These are phyloP conservation scores for Ceriops decandra DNA, from an alignment of 345 rosid species.

Conservation along the genomic window DNA sequence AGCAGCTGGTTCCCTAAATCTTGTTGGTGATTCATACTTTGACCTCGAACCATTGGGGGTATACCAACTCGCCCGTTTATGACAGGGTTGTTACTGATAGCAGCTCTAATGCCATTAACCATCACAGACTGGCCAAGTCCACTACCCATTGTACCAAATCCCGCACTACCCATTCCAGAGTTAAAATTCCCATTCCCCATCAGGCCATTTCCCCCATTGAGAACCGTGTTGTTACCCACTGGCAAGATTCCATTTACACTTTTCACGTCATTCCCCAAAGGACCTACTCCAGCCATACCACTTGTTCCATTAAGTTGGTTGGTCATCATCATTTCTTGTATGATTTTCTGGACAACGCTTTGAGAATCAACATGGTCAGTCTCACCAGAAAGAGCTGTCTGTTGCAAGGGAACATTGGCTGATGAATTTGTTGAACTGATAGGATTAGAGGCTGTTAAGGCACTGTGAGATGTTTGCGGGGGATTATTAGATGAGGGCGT, in stretches of 20 bases:
- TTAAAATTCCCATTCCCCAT: conserved; percentile 50
- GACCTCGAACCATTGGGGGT: conserved; percentile 53
- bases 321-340: conserved; percentile 72
- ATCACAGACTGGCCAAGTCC: conserved; percentile 56
- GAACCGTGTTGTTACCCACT: conserved; percentile 41
- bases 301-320: conserved; percentile 51
- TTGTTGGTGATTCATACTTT: conserved; percentile 59
- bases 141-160: conserved; percentile 47
- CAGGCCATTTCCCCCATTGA: conserved; percentile 39
- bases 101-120: conserved; percentile 65
- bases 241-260: conserved; percentile 47
- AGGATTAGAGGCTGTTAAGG: conserved; percentile 50
- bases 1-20: conserved; percentile 79
- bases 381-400: conserved; percentile 50
- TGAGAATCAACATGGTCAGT: conserved; percentile 60
- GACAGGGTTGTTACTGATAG: conserved; percentile 50
- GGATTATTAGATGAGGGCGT: conserved; percentile 59
- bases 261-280: conserved; percentile 58
- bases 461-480: conserved; percentile 48
- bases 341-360: conserved; percentile 83
- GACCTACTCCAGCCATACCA: conserved; percentile 51
- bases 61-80: conserved; percentile 73
- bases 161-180: conserved; percentile 40
- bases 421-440: conserved; percentile 56
- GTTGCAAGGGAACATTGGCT: conserved; percentile 53